phyloP scores from a whole-genome alignment of 1,284 basidiomycete species.

The Cryptococcus amylolentus region DNA sequence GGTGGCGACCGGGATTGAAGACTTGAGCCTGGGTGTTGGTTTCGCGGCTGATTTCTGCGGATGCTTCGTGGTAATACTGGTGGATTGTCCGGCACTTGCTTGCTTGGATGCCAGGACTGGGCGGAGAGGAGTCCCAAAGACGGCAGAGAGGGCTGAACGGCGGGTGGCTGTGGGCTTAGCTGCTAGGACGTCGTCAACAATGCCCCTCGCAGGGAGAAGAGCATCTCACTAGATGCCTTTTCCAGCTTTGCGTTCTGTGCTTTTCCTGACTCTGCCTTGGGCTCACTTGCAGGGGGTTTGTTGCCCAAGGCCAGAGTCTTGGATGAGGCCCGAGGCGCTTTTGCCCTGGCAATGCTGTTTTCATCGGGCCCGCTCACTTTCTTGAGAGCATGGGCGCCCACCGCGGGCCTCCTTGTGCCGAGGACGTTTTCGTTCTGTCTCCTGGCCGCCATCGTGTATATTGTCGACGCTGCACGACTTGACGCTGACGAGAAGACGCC shows the following conservation, averaged over 20 bases:
- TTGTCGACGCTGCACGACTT: neutral
- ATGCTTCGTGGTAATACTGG: neutral
- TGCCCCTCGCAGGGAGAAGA: neutral
- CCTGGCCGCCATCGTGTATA: constrained; percentile 11
- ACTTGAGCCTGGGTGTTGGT: neutral
- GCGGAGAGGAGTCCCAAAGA: neutral
- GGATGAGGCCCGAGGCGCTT: neutral
- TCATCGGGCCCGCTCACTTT: constrained; percentile 1
- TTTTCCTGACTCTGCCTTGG: neutral
- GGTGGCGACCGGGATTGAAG: neutral
- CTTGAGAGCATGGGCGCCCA: neutral
- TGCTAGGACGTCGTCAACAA: neutral
- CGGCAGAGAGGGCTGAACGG: neutral
- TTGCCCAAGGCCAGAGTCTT: neutral
- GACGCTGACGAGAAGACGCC: neutral
- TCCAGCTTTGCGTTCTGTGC: neutral
- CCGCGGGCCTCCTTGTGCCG: neutral
- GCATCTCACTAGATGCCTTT: neutral
- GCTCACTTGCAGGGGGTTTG: neutral
- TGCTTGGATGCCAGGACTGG: constrained; percentile 3
- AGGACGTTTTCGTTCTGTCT: constrained; percentile 17
- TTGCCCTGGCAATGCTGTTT: neutral
- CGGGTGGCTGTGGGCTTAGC: neutral
- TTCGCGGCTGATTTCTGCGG: neutral
- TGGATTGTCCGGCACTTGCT: neutral